Evolutionary conservation across 2,329 filamentous ascomycete genomes (phyloP).

Genomic region (Phaeosphaeria sp.): DNA sequence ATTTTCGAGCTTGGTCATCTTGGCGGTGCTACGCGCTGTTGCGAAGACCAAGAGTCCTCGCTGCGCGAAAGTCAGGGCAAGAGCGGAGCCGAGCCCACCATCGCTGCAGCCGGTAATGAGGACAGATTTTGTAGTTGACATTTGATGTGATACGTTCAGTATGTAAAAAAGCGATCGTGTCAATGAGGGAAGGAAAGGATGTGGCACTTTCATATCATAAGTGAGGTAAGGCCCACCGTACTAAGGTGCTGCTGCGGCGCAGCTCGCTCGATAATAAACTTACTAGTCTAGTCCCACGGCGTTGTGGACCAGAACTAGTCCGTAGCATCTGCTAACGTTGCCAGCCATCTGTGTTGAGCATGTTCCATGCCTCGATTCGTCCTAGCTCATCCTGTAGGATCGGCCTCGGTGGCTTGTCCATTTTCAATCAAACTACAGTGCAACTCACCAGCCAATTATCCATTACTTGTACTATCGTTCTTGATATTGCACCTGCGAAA

Average conservation of each 20-base stretch:
- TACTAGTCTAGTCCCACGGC: not conserved
- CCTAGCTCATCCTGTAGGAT: not conserved
- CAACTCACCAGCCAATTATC: not conserved
- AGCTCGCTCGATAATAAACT: not conserved
- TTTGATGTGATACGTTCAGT: not conserved
- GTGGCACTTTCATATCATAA: not conserved
- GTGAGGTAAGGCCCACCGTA: not conserved
- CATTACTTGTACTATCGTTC: not conserved
- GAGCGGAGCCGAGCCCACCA: constrained; percentile 51
- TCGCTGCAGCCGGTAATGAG: constrained; percentile 32
- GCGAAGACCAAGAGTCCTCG: constrained; percentile 50
- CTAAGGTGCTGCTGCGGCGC: not conserved
- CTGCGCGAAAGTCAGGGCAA: constrained; percentile 48
- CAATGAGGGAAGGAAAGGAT: not conserved
- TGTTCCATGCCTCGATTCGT: not conserved
- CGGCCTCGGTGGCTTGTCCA: not conserved
- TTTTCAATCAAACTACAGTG: too few species aligned
- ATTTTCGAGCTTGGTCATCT: constrained; percentile 1
- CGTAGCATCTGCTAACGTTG: not conserved
- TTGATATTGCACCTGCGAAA: too few species aligned
- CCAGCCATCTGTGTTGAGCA: not conserved
- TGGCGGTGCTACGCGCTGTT: constrained; percentile 43
- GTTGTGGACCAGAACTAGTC: not conserved
- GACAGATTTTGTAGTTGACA: constrained; percentile 6
- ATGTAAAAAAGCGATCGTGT: not conserved